A percentile compares a stretch with the other conserved stretches of the same genome.
These are phyloP conservation scores for Aspergillus floridensis DNA, from an alignment of 2,329 filamentous ascomycete species.

Conservation along the genomic window DNA sequence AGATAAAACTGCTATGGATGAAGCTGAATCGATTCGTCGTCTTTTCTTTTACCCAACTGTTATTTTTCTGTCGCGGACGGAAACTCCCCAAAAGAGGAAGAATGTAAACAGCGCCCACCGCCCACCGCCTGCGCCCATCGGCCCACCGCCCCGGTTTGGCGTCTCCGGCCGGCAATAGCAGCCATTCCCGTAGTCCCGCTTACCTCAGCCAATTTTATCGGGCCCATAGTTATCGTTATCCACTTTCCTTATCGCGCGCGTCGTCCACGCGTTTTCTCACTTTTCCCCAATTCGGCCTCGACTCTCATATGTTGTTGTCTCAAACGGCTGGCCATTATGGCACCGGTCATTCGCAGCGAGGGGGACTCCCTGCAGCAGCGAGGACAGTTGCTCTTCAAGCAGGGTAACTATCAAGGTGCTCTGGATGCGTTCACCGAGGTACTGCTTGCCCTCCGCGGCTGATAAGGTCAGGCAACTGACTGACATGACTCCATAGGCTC, in stretches of 20 bases:
- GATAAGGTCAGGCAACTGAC: slow-evolving; percentile 13
- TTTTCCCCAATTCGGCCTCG: neutral
- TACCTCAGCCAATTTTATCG: slow-evolving; percentile 5
- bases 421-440: slow-evolving; percentile 44
- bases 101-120: slow-evolving; percentile 40
- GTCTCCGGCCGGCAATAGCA: slow-evolving; percentile 17
- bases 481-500: slow-evolving; percentile 29
- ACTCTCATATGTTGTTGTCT: neutral
- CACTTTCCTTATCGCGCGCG: slow-evolving; percentile 5
- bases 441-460: slow-evolving; percentile 12
- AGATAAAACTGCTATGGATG: slow-evolving; percentile 2
- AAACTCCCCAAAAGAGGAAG: slow-evolving; percentile 41
- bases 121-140: no score
- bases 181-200: slow-evolving; percentile 23
- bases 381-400: slow-evolving; percentile 45
- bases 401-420: slow-evolving; percentile 44
- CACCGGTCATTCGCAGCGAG: slow-evolving; percentile 11
- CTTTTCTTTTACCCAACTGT: slow-evolving; percentile 2
- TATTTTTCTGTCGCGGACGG: slow-evolving; percentile 15
- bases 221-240: neutral
- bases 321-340: neutral
- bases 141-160: neutral
- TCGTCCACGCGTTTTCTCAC: neutral
- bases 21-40: neutral
- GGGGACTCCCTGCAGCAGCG: slow-evolving; percentile 33